Percentiles rank a stretch among this genome's conserved stretches.
These are phyloP conservation scores for Sindora glabra DNA, from an alignment of 306 rosid genomes.

Conservation along the genomic window DNA sequence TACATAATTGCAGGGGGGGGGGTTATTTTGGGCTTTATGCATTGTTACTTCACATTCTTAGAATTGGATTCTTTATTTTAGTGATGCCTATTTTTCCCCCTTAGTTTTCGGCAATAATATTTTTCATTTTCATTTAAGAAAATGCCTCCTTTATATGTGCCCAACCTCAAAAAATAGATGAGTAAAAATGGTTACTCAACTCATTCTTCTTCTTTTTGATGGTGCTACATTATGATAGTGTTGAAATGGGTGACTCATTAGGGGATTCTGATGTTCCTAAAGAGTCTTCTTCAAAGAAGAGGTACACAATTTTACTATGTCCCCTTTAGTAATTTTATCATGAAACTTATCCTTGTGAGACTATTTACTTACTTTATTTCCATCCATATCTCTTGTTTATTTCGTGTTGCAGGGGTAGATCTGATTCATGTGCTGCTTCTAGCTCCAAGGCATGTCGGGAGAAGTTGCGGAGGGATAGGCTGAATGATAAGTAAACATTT, in stretches of 20 bases:
- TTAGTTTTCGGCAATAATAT: no score
- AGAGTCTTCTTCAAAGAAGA: constrained; percentile 75
- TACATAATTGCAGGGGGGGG: no score
- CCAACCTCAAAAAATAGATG: no score
- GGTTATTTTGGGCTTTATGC: no score
- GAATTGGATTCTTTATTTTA: no score
- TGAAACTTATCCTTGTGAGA: neutral
- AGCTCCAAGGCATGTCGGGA: constrained; percentile 95
- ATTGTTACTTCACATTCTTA: no score
- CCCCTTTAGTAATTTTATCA: neutral
- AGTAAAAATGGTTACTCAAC: constrained; percentile 11
- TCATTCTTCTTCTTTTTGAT: constrained; percentile 10
- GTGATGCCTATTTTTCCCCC: no score
- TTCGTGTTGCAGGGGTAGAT: constrained; percentile 50
- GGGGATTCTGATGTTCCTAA: constrained; percentile 59
- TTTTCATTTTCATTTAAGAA: no score
- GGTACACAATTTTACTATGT: constrained; percentile 36
- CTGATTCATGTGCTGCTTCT: constrained; percentile 55
- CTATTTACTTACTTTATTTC: neutral
- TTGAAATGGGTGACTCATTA: constrained; percentile 65
- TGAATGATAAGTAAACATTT: constrained; percentile 71
- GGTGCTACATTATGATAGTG: constrained; percentile 31
- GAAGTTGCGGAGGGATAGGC: constrained; percentile 90
- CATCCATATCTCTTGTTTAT: constrained; percentile 4
- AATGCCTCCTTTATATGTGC: no score